Base-by-base conservation (phyloP, 768 basidiomycete species). In the Lactarius psammicola region DNA sequence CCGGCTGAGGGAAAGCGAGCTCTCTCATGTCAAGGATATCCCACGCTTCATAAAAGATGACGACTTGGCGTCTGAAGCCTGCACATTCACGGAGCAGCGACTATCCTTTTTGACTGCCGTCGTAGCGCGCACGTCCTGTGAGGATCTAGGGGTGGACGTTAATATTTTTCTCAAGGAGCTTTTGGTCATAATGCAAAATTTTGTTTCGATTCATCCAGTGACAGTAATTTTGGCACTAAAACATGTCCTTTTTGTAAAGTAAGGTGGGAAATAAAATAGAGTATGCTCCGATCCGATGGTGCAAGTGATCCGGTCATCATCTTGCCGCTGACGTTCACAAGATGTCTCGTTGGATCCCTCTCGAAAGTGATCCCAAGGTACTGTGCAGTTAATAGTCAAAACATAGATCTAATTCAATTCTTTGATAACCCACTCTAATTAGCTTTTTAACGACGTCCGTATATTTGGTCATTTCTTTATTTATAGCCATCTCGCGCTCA, bases 341-440 rank as follows among this genome's bases (percentile, higher is more conserved):
- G 2, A 66, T 57, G 57, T 38, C 59, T 20, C 67, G 69, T 30
- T 94, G 92, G 92, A 85, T 94, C 59, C 92, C 92, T 9, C 80
- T 93, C 15, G 92, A 94, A 77, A 87, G 87, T 69, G 90, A 90
- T 71, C 92, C 84, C 60, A 76, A 84, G 67, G 84, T 84, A 70
- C 26, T 13, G 49, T 28, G 26, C 49, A 26, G 49, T 26, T 28
- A 26, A 23, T 18, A 40, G 40, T 18, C 46, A 44, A 42, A 51
- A 33, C 11, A 23, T 62, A 23, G 4, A 42, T 53, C 17, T 26
- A 4, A 79, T 59, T 78, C 80, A 53, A 79, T 78, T 66, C 54
- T 68, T 30, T 9, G 20, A 23, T 36, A 34, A 28, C 56, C 38
- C 59, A 60, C 54, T 68, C 51, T 26, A 1, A 61, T 15, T 56